Base-by-base conservation (phyloP, 768 basidiomycete genomes). In the Lactifluus volemus region DNA sequence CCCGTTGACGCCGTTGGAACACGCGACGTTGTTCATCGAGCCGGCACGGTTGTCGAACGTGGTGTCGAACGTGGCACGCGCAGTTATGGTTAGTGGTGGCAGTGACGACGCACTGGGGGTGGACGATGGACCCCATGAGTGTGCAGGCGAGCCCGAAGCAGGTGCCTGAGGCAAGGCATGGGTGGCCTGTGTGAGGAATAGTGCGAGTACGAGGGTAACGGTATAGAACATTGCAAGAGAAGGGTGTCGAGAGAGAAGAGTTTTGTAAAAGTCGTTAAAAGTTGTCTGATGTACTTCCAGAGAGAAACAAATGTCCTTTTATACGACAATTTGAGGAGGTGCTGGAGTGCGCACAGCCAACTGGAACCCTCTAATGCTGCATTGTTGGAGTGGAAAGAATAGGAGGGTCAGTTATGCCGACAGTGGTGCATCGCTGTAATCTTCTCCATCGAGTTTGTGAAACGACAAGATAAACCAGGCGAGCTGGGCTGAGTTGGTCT, bases 1-100 rank as follows among this genome's bases (percentile, higher is more conserved):
- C 14, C 84, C 84, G 58, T 83, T 73, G 25, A 70, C 60, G 7
- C 84, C 84, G 64, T 80, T 72, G 1, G 80, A 81, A 72, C 83
- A 84, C 48, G 77, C 73, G 42, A 81, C 76, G 3, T 65, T 70
- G 65, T 68, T 59, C 21, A 85, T 73, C 11, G 79, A 78, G 30
- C 67, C 67, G 9, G 53, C 47, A 3, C 60, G 58, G 11, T 76
- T 70, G 71, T 85, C 86, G 70, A 83, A 87, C 3, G 70, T 55
- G 17, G 71, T 48, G 72, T 85, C 82, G 66, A 73, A 84, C 1
- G 72, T 65, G 10, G 3, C n/a, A 54, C 50, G 12, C 45, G 42
- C 4, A 63, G 49, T 14, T 58, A 53, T 19, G 52, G 12, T 9
- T 30, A 52, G 12, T 25, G 25, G 25, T 25, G 25, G 25, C 25